Evolutionary conservation across 2,329 filamentous ascomycete species (phyloP).

Genomic region (Trichoderma gracile): DNA sequence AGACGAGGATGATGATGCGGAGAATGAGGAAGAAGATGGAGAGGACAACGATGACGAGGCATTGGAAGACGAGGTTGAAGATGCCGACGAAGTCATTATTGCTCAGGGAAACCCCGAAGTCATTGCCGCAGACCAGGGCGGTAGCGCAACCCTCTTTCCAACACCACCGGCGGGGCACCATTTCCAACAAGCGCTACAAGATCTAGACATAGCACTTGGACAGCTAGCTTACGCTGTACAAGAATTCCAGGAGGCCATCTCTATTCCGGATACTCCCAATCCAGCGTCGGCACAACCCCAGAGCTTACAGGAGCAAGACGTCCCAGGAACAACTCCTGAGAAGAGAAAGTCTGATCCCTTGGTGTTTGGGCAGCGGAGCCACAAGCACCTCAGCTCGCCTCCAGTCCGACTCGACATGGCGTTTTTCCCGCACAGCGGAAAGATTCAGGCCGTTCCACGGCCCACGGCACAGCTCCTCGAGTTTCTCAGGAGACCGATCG

Average conservation of each 20-base stretch:
- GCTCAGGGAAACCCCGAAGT: neutral
- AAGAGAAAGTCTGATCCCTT: neutral
- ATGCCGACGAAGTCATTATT: constrained; percentile 16
- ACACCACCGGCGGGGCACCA: neutral
- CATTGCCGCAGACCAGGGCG: constrained; percentile 1
- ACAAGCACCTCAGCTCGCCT: constrained; percentile 1
- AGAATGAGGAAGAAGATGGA: constrained; percentile 26
- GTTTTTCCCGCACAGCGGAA: constrained; percentile 41
- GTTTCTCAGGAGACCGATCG: constrained; percentile 30
- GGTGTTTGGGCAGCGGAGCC: neutral
- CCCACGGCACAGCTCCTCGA: constrained; percentile 25
- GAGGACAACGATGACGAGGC: constrained; percentile 3
- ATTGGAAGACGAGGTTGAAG: constrained; percentile 27
- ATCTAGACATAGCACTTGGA: constrained; percentile 25
- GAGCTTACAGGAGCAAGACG: constrained; percentile 3
- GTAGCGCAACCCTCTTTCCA: constrained; percentile 11
- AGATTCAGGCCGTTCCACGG: constrained; percentile 28
- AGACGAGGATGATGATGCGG: constrained; percentile 14
- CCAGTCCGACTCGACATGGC: constrained; percentile 36
- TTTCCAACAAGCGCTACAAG: constrained; percentile 18
- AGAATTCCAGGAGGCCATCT: constrained; percentile 22
- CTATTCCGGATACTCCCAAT: constrained; percentile 1
- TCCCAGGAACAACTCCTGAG: neutral
- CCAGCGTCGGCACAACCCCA: neutral
- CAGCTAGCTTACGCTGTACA: constrained; percentile 24